These are phyloP conservation scores for Colletotrichum salicis DNA, from an alignment of 2,329 filamentous ascomycete genomes.

Conservation along the genomic window DNA sequence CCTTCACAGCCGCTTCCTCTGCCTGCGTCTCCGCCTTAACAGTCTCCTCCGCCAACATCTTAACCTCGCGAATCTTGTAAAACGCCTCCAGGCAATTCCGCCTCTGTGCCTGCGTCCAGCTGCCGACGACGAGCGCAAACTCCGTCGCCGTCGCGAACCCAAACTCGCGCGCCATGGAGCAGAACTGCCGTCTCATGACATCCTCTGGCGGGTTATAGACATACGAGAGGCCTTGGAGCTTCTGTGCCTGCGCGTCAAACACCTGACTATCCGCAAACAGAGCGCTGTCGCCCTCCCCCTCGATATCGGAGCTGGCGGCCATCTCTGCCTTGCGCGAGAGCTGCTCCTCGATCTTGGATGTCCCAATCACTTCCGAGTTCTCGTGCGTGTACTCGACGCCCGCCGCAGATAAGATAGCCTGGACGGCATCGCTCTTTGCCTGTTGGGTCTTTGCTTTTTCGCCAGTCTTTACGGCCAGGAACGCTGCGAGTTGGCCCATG, in stretches of 20 bases:
- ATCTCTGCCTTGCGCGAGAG: slow-evolving; percentile 81
- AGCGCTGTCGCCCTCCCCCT: slow-evolving; percentile 61
- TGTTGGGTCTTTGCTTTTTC: slow-evolving; percentile 57
- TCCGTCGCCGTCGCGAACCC: slow-evolving; percentile 81
- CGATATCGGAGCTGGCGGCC: slow-evolving; percentile 55
- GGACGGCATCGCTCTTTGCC: slow-evolving; percentile 76
- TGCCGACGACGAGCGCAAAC: slow-evolving; percentile 91
- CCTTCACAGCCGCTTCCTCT: slow-evolving; percentile 35
- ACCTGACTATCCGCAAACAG: slow-evolving; percentile 67
- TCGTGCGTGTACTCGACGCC: slow-evolving; percentile 97
- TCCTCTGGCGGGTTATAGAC: slow-evolving; percentile 79
- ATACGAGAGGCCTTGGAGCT: slow-evolving; percentile 30
- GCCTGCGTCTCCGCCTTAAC: slow-evolving; percentile 37
- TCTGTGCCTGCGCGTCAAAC: slow-evolving; percentile 25
- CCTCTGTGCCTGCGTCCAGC: slow-evolving; percentile 86
- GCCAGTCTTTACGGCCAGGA: slow-evolving; percentile 56
- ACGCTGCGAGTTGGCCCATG: slow-evolving; percentile 66
- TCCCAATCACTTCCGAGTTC: slow-evolving; percentile 93
- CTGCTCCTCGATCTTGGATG: slow-evolving; percentile 88
- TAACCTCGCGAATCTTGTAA: slow-evolving; percentile 74
- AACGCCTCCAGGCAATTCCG: slow-evolving; percentile 82
- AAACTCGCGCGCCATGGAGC: slow-evolving; percentile 84
- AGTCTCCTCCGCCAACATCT: slow-evolving; percentile 49
- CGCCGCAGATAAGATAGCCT: slow-evolving; percentile 86
- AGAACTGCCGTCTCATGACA: slow-evolving; percentile 85